Evolutionary conservation across 768 basidiomycete species (phyloP), one percentile per base, ranked within the genome.

Genomic region (Xanthoconium purpureum): DNA sequence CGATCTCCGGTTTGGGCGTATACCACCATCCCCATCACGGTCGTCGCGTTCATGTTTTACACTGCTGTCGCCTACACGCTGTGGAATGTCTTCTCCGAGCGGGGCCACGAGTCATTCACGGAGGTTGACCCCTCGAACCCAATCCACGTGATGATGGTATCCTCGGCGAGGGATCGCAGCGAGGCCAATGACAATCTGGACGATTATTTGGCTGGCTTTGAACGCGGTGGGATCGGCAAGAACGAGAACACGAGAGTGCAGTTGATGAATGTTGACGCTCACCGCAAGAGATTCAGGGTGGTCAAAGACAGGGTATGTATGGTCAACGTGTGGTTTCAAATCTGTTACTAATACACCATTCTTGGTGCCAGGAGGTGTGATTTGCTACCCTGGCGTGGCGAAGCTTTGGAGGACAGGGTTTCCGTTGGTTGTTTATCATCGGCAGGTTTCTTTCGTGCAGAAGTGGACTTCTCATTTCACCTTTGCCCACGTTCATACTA

Each of bases 1-100:
- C 35, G 15, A 11, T 29, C 49, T 1, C 11, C n/a, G 15, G 12
- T 36, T 2, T 59, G 57, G 24, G 52, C 39, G 0, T 60, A 51
- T 13, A 59, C 32, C 11, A 51, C 54, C 18, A n/a, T 51, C 9
- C 52, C 57, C n/a, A 59, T 54, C 32, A 54, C 40, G 15, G 8
- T 49, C 29, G 44, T 61, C n/a, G 47, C 33, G 13, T 9, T 61
- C 18, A 51, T 60, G 15, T 30, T 33, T 28, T 54, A 60, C 5
- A 28, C 28, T n/a, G 56, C 59, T 5, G 50, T 50, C 29, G 59
- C 14, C n/a, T 56, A 61, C 39, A 53, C 51, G 11, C 17, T 61
- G 3, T 61, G 44, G 44, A 13, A 57, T 6, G 8, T 53, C 43
- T 18, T 42, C 11, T 45, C 24, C 13, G 51, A 52, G 44, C 50